These are phyloP conservation scores for Pseudisothecium myosuroides DNA, from an alignment of 225 moss, liverwort and hornwort genomes.

Conservation along the genomic window DNA sequence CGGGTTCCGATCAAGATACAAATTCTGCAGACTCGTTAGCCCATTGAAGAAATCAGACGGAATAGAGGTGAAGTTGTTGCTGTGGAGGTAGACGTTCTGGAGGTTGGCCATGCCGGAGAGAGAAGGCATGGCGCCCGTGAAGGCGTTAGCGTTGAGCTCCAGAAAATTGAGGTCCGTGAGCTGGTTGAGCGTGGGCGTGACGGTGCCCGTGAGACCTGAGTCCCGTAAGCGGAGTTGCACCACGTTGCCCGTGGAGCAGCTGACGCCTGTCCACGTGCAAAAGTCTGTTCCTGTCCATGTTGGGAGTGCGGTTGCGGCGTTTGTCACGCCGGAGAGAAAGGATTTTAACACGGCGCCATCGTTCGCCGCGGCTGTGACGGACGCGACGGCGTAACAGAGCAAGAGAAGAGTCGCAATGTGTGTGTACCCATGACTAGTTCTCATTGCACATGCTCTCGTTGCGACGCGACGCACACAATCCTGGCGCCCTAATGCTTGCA, in stretches of 20 bases:
- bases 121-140: constrained; percentile 62
- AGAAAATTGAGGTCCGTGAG: constrained; percentile 38
- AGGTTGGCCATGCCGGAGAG: constrained; percentile 55
- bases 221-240: constrained; percentile 43
- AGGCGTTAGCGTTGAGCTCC: constrained; percentile 52
- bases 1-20: constrained; percentile 53
- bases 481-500: not conserved
- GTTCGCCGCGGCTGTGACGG: not conserved
- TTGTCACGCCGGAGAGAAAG: constrained; percentile 10
- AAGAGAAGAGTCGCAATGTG: not conserved
- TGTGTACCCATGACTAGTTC: not conserved
- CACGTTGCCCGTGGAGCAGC: constrained; percentile 30
- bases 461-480: not conserved
- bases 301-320: not conserved
- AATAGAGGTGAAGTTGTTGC: constrained; percentile 61
- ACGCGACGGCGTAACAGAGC: not conserved
- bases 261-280: constrained; percentile 52
- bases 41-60: constrained; percentile 66
- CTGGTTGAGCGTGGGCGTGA: constrained; percentile 52
- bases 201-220: constrained; percentile 38
- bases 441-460: constrained; percentile 35
- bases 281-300: constrained; percentile 51
- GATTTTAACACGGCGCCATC: constrained; percentile 21
- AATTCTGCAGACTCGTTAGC: constrained; percentile 9
- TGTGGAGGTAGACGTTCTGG: constrained; percentile 22